Base-by-base conservation (phyloP, 768 basidiomycete genomes). In the Flagelloscypha sp. region DNA sequence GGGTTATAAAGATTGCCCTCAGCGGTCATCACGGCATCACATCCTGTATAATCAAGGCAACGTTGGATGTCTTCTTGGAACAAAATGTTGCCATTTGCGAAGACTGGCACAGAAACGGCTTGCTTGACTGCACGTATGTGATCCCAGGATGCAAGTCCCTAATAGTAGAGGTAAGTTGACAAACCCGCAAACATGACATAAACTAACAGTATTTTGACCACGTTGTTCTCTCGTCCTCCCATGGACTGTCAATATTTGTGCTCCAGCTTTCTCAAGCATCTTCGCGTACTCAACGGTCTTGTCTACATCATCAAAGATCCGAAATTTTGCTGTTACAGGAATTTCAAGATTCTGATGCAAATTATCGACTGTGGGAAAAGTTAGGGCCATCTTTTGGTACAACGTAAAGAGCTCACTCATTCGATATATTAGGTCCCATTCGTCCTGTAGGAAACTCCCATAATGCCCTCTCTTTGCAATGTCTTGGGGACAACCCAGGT, bases 241-340 rank as follows among this genome's bases (percentile, higher is more conserved):
- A 45, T 99, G 95, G 45, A 89, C 89, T 0, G 92, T 88, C 8
- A 98, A 63, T 28, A 97, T 88, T 52, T 98, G 93, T 0, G 94
- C 95, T 0, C 95, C 95, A 0, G 95, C 92, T 0, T 76, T 63
- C 60, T 95, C 92, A 25, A 99, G 76, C 92, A 98, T 95, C 52
- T 84, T 74, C 2, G 95, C 95, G 46, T 99, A 99, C 42, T 79
- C 82, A 1, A 98, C 79, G 0, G 94, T 97, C 59, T 83, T 84
- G 48, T 86, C 83, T 18, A 87, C 55, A 0, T 79, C 78, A 1
- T 84, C 74, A 55, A 93, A 97, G 2, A 94, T 79, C 6, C 95
- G 78, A 57, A 97, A 95, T 53, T 99, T 98, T 29, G 90, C 95
- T 0, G 92, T 95, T 2, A 98, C 90, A 2, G 95, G 95, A n/a